Evolutionary conservation across 257 asterid species (phyloP), one percentile per base, ranked within the genome.

Genomic region (Solanum pimpinellifolium): DNA sequence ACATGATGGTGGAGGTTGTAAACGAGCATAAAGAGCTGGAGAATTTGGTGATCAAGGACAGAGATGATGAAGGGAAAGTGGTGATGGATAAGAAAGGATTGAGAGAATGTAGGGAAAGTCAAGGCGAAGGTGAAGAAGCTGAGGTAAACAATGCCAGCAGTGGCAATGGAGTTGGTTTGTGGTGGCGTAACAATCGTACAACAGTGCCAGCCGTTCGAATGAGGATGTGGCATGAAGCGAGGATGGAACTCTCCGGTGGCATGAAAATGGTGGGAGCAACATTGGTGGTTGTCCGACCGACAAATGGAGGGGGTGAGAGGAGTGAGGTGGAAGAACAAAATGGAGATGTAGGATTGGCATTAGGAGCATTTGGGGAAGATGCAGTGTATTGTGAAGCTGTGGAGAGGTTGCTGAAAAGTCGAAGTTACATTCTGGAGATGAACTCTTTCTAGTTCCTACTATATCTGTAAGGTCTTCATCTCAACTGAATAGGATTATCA

Each of bases 381-480:
- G 89, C 86, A 2, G 52, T 90, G 27, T 91, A 91, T 59, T 89
- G 89, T 3, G 93, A 93, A 89, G 93, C 94, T 0, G 94, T 90
- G 65, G 92, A 89, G 84, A 92, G 89, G 80, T 77, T 94, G 92
- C 90, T 93, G 31, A 93, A 92, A 75, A 76, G 93, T 88, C 88
- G 92, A 90, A 88, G 92, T 83, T 94, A 93, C 75, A 88, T 94
- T 87, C 94, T 93, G n/a, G 97, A 94, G 89, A 94, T 94, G 95
- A 93, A 94, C 90, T 91, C 97, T 9, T 93, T 94, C 84, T 94
- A 75, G 84, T 60, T 76, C 49, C 39, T 18, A 41, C 25, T 8
- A 25, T 77, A 27, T 77, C 84, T 25, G 68, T 80, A 80, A 80
- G 85, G 23, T 29, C 46, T 80, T 47, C 29, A 6, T 49, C 85